Conservation (phyloP, 345 rosid genomes). For the Lagerstroemia speciosa region DNA sequence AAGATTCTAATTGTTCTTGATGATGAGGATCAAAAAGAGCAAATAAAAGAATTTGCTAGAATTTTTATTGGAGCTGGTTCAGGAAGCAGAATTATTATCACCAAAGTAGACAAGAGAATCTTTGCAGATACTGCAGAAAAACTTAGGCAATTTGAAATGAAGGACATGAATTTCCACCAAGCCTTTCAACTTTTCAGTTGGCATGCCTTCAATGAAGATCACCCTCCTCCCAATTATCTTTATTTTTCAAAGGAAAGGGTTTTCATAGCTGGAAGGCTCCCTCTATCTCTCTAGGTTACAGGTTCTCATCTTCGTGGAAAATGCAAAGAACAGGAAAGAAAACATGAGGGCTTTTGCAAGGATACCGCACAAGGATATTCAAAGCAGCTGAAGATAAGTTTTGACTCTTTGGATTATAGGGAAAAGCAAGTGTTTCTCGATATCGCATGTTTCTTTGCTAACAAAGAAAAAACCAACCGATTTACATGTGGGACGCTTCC, state of each 20-base stretch:
- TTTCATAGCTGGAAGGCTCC: not conserved
- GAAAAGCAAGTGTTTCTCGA: not conserved
- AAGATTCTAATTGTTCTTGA: conserved; percentile 1
- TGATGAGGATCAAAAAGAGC: not conserved
- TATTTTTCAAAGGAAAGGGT: not conserved
- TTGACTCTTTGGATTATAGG: not conserved
- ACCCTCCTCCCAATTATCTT: not conserved
- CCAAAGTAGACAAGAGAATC: not conserved
- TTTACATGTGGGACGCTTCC: conserved; percentile 2
- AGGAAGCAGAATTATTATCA: conserved; percentile 1
- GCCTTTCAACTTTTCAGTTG: too few species aligned
- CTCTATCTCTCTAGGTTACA: not conserved
- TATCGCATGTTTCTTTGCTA: not conserved
- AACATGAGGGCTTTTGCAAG: not conserved
- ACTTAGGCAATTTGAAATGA: not conserved
- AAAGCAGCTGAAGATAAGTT: not conserved
- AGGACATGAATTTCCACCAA: not conserved
- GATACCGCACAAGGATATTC: not conserved
- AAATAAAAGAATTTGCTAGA: not conserved
- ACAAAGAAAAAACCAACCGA: not conserved
- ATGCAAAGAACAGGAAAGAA: not conserved
- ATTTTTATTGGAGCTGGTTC: not conserved
- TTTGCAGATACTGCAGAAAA: not conserved
- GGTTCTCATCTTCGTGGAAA: not conserved
- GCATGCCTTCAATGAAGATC: not conserved